Base-by-base conservation (phyloP, 192 early-diverging fungal species). In the Spinellus fusiger region DNA sequence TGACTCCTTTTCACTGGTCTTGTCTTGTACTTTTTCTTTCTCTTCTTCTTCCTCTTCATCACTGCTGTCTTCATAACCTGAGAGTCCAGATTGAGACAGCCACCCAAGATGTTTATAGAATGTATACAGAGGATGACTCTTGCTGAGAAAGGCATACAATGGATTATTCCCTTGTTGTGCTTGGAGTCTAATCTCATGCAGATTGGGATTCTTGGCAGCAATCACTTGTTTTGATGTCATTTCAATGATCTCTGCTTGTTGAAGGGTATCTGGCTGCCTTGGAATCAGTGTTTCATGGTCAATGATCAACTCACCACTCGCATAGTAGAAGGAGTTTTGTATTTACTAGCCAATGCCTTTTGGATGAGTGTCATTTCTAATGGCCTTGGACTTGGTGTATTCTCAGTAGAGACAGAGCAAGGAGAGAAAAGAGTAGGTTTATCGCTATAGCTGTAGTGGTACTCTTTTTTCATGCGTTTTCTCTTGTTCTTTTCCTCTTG, bases 111-210 rank as follows among this genome's bases (percentile, higher is more conserved):
- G 85, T 59, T 77, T 77, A 66, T 90, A 93, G 58, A 89, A 93
- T 26, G 80, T 69, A 60, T 89, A 80, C n/a, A 89, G 65, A 1
- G 48, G 56, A 56, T 84, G 68, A 3, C 70, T 66, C 9, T 74
- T 71, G 54, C 80, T 76, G 54, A 93, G 64, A 65, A 93, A 93
- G 3, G 71, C 79, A 73, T 90, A 91, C 13, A 81, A 78, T 18
- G 80, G 79, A 50, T 89, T 91, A 23, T 77, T 81, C 0, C 80
- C 86, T 61, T 91, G 87, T 64, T 85, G 84, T 53, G 83, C 88
- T 58, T 91, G 86, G 23, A 91, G 77, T 29, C 80, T 61, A 44
- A 90, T 80, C 66, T 91, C 89, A 23, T 16, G n/a, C 10, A 56
- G 20, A 26, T 56, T 64, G 73, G 85, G 80, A 23, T 84, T 78